phyloP scores from a whole-genome alignment of 2,329 filamentous ascomycete species.

The Aspergillus fischeri region DNA sequence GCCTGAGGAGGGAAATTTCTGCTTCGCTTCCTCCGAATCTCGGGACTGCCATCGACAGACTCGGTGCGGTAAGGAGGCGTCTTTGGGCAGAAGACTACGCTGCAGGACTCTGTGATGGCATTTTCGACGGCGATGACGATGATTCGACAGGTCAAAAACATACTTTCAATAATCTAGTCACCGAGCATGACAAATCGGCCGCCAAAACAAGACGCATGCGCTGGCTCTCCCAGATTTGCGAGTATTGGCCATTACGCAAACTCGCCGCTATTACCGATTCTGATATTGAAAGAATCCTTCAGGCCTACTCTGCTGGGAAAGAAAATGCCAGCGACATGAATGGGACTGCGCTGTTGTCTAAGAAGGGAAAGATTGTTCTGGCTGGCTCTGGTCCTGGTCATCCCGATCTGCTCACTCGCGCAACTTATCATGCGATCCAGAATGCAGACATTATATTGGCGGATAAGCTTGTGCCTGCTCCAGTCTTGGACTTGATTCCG shows the following conservation, averaged over 20 bases:
- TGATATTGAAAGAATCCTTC: constrained; percentile 73
- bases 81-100: constrained; percentile 71
- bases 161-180: constrained; percentile 78
- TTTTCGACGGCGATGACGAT: constrained; percentile 46
- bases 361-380: constrained; percentile 70
- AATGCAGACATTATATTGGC: constrained; percentile 48
- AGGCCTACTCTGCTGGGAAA: constrained; percentile 55
- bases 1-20: constrained; percentile 84
- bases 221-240: constrained; percentile 94
- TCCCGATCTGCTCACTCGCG: constrained; percentile 80
- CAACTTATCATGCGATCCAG: constrained; percentile 45
- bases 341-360: constrained; percentile 14
- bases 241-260: constrained; percentile 91
- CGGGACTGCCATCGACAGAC: constrained; percentile 69
- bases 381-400: constrained; percentile 91
- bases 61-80: constrained; percentile 68
- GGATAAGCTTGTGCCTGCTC: constrained; percentile 61
- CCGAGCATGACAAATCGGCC: constrained; percentile 66
- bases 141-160: constrained; percentile 60
- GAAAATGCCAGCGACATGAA: constrained; percentile 14
- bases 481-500: constrained; percentile 84
- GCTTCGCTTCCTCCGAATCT: constrained; percentile 71
- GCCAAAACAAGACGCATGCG: constrained; percentile 78
- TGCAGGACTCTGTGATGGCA: constrained; percentile 42
- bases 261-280: constrained; percentile 74